Base-by-base conservation (phyloP, 2,329 filamentous ascomycete genomes). In the Alternaria solani region DNA sequence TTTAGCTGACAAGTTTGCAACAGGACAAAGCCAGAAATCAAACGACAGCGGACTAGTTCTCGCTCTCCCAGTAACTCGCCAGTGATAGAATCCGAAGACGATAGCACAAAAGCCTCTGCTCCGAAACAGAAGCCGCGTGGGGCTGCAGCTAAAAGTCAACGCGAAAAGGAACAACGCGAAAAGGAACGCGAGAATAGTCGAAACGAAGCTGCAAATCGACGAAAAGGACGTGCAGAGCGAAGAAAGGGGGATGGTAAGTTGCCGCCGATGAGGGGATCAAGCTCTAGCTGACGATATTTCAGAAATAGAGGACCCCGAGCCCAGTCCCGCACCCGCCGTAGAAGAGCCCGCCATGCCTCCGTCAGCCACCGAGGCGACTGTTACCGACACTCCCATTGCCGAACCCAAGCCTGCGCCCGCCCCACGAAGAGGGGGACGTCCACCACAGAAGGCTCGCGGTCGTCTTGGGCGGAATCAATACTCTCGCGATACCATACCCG, bases 161-260 rank as follows among this genome's bases (percentile, higher is more conserved):
- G 85, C 64, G 85, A 87, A 42, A 87, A 91, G 62, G 87, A 87
- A 61, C 90, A 92, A 30, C 79, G 81, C 38, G 82, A 84, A 30
- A 82, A 80, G 69, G 92, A 96, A 65, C 87, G 88, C 54, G 93
- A 96, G 69, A 84, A 87, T 47, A 88, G 90, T 67, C 86, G 89
- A 57, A 85, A 87, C 30, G 94, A 97, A 74, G 89, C 90, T 34
- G 88, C 89, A 25, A 92, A 86, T 68, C 91, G 94, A 76, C 87
- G 93, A 62, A 95, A 94, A 82, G 91, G 90, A 51, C 87, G 93
- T 56, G 89, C 91, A 42, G 93, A 95, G 67, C 87, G 92, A 64
- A 87, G 93, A 69, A 89, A 92, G 76, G 89, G 85, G 66, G 93
- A 97, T 73, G 93, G 93, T 94, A 83, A 72, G 81, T 69, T 42